These are phyloP conservation scores for Trametes polyzona DNA, from an alignment of 1,284 basidiomycete genomes.

Conservation along the genomic window DNA sequence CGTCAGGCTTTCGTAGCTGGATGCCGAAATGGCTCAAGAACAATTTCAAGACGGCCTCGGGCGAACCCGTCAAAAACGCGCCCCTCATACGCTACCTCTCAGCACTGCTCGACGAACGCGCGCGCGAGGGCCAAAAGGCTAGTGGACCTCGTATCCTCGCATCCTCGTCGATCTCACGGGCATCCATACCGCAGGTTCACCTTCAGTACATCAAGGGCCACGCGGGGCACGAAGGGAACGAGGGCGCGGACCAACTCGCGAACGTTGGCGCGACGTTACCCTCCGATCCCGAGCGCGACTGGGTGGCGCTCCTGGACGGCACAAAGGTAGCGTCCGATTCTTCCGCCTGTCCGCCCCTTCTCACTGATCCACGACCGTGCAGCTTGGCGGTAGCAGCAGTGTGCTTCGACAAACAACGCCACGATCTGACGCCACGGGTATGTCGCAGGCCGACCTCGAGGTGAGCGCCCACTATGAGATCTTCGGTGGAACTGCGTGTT, in stretches of 20 bases:
- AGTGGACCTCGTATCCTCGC: not conserved
- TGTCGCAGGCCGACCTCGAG: constrained; percentile 13
- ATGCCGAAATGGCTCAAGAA: constrained; percentile 61
- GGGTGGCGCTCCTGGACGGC: constrained; percentile 42
- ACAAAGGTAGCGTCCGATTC: not conserved
- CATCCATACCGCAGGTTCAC: constrained; percentile 39
- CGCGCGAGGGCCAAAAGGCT: constrained; percentile 48
- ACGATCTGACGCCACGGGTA: not conserved
- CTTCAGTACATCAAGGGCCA: constrained; percentile 77
- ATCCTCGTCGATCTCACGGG: not conserved
- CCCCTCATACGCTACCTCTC: constrained; percentile 66
- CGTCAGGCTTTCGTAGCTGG: constrained; percentile 66
- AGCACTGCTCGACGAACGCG: constrained; percentile 55
- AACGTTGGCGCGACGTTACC: constrained; percentile 53
- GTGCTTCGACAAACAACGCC: not conserved
- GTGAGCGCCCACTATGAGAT: not conserved
- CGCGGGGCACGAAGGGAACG: constrained; percentile 73
- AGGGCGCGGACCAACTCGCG: constrained; percentile 75
- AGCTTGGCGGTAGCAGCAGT: not conserved
- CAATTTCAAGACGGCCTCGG: constrained; percentile 51
- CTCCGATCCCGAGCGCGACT: constrained; percentile 54
- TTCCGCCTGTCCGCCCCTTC: not conserved
- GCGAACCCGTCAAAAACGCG: constrained; percentile 65
- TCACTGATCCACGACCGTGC: not conserved
- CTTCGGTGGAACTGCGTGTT: not conserved